Evolutionary conservation across 78 protist species (phyloP).

Genomic region (Dictyostelium citrinum): DNA sequence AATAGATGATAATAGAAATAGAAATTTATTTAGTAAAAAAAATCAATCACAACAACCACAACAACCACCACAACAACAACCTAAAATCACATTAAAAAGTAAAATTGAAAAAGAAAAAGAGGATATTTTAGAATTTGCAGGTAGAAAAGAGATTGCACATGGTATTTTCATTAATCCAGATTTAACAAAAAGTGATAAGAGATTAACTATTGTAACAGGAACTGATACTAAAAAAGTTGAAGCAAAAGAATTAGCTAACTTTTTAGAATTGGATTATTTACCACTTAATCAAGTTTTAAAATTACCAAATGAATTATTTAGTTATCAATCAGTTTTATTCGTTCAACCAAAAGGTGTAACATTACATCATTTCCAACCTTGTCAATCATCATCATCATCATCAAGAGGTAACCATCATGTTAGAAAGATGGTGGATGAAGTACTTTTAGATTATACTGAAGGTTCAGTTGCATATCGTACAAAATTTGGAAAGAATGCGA

Average conservation of each 20-base stretch:
- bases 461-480: not conserved
- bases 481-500: not conserved
- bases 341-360: not conserved
- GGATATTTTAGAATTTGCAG: not conserved
- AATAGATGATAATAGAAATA: not conserved
- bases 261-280: conserved; percentile 13
- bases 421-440: conserved; percentile 10
- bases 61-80: not conserved
- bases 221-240: not conserved
- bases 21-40: too few relatives aligned
- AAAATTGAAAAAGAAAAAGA: not conserved
- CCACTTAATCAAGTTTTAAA: not conserved
- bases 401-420: not conserved
- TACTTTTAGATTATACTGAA: conserved; percentile 18
- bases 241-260: not conserved
- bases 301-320: conserved; percentile 9
- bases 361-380: conserved; percentile 1
- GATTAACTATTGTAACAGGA: not conserved
- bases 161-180: conserved; percentile 30
- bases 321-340: not conserved
- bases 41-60: not conserved
- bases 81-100: not conserved
- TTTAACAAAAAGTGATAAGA: not conserved
- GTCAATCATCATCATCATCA: too few relatives aligned
- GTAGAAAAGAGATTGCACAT: conserved; percentile 25